phyloP scores from a whole-genome alignment of 768 basidiomycete species.

The Leucocoprinus leucothites region DNA sequence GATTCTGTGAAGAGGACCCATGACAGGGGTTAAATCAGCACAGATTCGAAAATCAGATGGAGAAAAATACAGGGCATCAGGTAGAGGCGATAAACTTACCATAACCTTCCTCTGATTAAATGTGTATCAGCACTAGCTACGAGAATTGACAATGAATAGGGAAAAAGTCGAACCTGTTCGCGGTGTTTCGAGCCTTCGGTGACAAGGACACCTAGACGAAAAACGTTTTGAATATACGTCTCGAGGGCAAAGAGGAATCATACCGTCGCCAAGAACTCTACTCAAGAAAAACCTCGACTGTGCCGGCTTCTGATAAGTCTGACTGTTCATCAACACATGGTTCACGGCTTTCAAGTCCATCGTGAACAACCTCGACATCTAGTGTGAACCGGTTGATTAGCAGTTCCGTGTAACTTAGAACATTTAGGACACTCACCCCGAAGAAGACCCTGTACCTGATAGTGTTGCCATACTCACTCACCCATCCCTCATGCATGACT shows the following conservation, averaged over 20 bases:
- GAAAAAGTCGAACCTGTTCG: conserved; percentile 33
- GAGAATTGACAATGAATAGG: neutral
- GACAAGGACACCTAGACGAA: conserved; percentile 41
- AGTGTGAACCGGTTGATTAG: neutral
- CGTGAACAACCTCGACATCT: conserved; percentile 47
- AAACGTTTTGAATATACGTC: neutral
- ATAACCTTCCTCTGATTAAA: conserved; percentile 39
- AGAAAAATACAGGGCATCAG: neutral
- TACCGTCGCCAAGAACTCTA: conserved; percentile 42
- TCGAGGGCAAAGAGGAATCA: neutral
- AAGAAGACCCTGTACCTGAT: conserved; percentile 42
- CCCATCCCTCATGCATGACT: conserved; percentile 38
- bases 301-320: conserved; percentile 56
- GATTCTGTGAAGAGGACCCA: conserved; percentile 44
- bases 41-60: neutral
- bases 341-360: conserved; percentile 60
- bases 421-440: conserved; percentile 43
- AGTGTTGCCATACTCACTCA: conserved; percentile 43
- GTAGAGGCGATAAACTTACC: conserved; percentile 22
- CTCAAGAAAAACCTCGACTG: conserved; percentile 32
- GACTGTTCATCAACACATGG: conserved; percentile 57
- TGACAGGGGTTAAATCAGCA: neutral
- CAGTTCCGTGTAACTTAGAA: too few relatives aligned
- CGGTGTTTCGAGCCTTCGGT: conserved; percentile 47
- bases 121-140: neutral